Base-by-base conservation (phyloP, 1,284 basidiomycete genomes). In the Neolentinus lepideus region DNA sequence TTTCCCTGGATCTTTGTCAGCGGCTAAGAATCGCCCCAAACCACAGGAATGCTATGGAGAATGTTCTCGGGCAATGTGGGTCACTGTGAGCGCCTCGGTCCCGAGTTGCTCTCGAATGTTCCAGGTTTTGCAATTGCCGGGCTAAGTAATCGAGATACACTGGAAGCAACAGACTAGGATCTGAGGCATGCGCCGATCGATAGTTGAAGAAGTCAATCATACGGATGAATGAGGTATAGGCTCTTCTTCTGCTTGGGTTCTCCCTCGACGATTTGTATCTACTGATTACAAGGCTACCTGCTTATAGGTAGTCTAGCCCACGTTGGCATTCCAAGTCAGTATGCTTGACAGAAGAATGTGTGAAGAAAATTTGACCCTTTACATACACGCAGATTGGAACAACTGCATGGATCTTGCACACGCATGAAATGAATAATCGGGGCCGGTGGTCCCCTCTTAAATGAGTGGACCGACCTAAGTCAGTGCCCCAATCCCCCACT, bases 381-480 rank as follows among this genome's bases (percentile, higher is more conserved):
- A 43, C 38, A 43, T 43, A 43, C 16, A n/a, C 19, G 38, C 38
- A 43, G 33, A 35, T 35, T 35, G 33, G 33, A 35, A 35, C 38
- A n/a, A 43, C 38, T 43, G 38, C 16, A 43, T 43, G 38, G 33
- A 35, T 35, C 33, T 35, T 35, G 33, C 16, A 35, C 33, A 16
- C 38, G 38, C 38, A 43, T 43, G 38, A n/a, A n/a, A 43, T 43
- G 38, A n/a, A 43, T 43, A 43, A 43, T 43, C 38, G 38, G 38
- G n/a, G 6, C 19, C 38, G 38, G 38, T 6, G 38, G 6, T n/a
- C 8, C 38, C 38, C 38, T 43, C 38, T 43, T 43, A 43, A 43
- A 43, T 43, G 38, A 21, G 38, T 4, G 19, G 12, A 43, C 6
- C 38, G 8, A 43, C 4, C 12, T 4, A 43, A 4, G 8, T 3